A percentile compares a stretch with the other conserved stretches of the same genome.
Evolutionary conservation across 148 eudicot species (phyloP).

Genomic region (Amaranthus palmeri): DNA sequence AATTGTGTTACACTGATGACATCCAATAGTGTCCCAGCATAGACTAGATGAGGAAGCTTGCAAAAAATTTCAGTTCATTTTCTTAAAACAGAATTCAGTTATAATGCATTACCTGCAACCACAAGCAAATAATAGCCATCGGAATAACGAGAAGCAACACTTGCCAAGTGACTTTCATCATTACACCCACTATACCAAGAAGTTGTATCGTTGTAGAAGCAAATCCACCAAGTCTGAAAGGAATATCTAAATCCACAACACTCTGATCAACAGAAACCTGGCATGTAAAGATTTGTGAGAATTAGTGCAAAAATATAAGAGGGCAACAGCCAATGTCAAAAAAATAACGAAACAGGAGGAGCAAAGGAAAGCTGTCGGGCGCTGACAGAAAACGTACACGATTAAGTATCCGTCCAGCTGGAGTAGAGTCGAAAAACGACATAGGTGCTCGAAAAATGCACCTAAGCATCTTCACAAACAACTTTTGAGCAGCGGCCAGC

Average conservation of each 20-base stretch:
- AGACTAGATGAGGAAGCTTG: background rate
- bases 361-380: background rate
- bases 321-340: background rate
- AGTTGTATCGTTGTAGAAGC: conserved; percentile 89
- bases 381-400: conserved; percentile 52
- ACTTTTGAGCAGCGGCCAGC: conserved; percentile 76
- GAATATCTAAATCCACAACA: conserved; percentile 93
- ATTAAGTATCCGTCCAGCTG: conserved; percentile 89
- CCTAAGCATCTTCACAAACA: conserved; percentile 74
- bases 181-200: conserved; percentile 85
- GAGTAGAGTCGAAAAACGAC: conserved; percentile 99
- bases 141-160: conserved; percentile 85
- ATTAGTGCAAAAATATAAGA: conserved; percentile 14
- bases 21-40: background rate
- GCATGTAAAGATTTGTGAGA: conserved; percentile 14
- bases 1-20: background rate
- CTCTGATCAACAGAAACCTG: conserved; percentile 98
- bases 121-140: conserved; percentile 89
- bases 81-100: conserved; percentile 3
- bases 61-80: background rate
- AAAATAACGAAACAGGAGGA: background rate
- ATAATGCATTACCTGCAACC: conserved; percentile 81
- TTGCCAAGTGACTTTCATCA: conserved; percentile 96
- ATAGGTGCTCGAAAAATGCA: conserved; percentile 85
- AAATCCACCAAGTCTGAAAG: conserved; percentile 93